Percentiles rank a stretch among this genome's conserved stretches.
phyloP scores from a whole-genome alignment of 2,329 filamentous ascomycete genomes.

The Phialophora macrospora region DNA sequence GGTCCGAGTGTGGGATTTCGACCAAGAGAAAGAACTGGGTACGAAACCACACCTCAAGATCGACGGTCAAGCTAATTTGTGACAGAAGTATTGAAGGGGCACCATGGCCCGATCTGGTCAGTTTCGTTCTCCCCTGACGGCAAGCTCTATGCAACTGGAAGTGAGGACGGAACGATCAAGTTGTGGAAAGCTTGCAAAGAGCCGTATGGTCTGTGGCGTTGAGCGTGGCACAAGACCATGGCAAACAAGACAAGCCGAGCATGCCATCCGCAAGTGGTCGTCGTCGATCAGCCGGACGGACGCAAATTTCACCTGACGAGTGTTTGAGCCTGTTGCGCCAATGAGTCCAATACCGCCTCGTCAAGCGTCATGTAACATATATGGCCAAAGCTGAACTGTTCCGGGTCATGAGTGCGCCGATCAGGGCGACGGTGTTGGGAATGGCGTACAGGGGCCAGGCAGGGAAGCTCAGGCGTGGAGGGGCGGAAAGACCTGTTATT shows the following conservation, averaged over 20 bases:
- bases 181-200: constrained; percentile 73
- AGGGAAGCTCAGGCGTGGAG: not conserved
- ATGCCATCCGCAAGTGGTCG: not conserved
- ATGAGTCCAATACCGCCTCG: not conserved
- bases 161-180: constrained; percentile 97
- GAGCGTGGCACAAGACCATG: constrained; percentile 2
- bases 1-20: constrained; percentile 92
- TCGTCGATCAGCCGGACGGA: not conserved
- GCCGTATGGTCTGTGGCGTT: constrained; percentile 69
- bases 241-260: not conserved
- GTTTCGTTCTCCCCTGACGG: constrained; percentile 93
- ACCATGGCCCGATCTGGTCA: constrained; percentile 97
- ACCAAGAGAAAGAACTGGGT: constrained; percentile 79
- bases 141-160: constrained; percentile 93
- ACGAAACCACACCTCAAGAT: constrained; percentile 41
- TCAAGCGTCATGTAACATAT: not conserved
- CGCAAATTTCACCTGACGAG: not conserved
- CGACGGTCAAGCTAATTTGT: constrained; percentile 37
- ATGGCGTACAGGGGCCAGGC: constrained; percentile 5
- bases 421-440: not conserved
- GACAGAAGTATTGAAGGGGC: constrained; percentile 88
- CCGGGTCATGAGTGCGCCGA: constrained; percentile 2
- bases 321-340: not conserved
- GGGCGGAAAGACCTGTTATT: constrained; percentile 11
- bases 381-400: constrained; percentile 3